Percentiles rank a stretch among this genome's conserved stretches.
These are phyloP conservation scores for Auricularia heimuer DNA, from an alignment of 768 basidiomycete species.

Conservation along the genomic window DNA sequence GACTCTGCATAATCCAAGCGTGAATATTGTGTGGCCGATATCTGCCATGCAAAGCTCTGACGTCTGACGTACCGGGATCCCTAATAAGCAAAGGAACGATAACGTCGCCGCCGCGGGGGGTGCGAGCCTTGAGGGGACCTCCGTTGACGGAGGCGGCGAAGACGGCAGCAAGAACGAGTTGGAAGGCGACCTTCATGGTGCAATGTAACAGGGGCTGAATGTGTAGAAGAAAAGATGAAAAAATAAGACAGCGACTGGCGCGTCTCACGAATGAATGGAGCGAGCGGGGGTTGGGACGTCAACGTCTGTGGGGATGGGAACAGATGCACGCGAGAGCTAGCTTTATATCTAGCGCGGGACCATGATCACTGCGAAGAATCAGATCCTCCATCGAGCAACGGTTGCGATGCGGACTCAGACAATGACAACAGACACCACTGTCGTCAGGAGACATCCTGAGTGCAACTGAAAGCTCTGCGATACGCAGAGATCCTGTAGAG, in stretches of 20 bases:
- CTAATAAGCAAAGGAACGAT: no score
- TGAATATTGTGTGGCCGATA: no score
- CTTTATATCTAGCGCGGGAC: background rate
- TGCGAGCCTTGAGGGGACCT: no score
- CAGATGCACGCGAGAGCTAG: background rate
- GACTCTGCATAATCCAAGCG: no score
- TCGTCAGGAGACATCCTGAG: no score
- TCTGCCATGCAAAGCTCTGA: no score
- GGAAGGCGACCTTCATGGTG: background rate
- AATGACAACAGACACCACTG: background rate
- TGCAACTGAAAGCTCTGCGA: no score
- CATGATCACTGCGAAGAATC: background rate
- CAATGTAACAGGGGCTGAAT: background rate
- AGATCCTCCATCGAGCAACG: background rate
- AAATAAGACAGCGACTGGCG: background rate
- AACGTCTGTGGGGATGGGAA: conserved; percentile 1
- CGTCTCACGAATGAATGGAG: background rate
- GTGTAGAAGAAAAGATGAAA: background rate
- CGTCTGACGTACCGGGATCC: no score
- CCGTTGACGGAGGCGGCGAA: background rate
- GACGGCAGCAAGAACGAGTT: background rate
- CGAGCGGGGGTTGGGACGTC: background rate
- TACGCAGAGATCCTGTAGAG: no score
- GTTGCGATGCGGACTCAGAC: background rate
- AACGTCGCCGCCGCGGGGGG: no score